Evolutionary conservation across 2,329 filamentous ascomycete species (phyloP), one percentile per base, ranked within the genome.

Genomic region (Fonsecaea erecta): DNA sequence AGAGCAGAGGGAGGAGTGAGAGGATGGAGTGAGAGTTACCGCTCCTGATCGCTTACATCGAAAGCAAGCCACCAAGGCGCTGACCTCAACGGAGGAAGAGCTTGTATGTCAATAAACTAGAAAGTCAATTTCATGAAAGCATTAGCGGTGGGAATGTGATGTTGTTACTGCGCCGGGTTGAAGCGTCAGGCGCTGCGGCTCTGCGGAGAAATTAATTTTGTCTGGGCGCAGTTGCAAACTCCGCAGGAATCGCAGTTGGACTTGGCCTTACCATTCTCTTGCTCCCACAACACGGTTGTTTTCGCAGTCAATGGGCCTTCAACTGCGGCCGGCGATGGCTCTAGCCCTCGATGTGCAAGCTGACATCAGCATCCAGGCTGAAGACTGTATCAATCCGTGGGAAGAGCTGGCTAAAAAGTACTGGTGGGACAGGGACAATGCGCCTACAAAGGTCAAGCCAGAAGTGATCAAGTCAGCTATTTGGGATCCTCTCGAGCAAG

Each of bases 401-500:
- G 85, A 86, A 66, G 80, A 90, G 76, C 82, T 97, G 70, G 95
- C 95, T 67, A 87, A 88, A 74, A 88, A 91, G 77, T 85, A 94
- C 78, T 99, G 95, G 95, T 82, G 97, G 67, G 89, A 90, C 75
- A 82, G 96, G 66, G 89, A 90, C 75, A 77, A 84, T 30, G 62
- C 58, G 52, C 68, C 66, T 14, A 56, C 65, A 30, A 69, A 88
- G 91, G 79, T 90, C 91, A 78, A 94, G 91, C 83, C 84, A 57
- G 90, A 96, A 69, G 87, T 96, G 53, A 80, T 99, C 74, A 96
- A 96, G 81, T 86, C 87, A 71, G 88, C 91, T 74, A 88, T 99
- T 64, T 99, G 94, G 93, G 91, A 96, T 77, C 84, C 88, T 62
- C 80, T 99, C 72, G 93, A 97, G 78, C 88, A 88, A 70, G 90